Base-by-base conservation (phyloP, 352 stramenopile genomes). In the Stramenopiles sp. region DNA sequence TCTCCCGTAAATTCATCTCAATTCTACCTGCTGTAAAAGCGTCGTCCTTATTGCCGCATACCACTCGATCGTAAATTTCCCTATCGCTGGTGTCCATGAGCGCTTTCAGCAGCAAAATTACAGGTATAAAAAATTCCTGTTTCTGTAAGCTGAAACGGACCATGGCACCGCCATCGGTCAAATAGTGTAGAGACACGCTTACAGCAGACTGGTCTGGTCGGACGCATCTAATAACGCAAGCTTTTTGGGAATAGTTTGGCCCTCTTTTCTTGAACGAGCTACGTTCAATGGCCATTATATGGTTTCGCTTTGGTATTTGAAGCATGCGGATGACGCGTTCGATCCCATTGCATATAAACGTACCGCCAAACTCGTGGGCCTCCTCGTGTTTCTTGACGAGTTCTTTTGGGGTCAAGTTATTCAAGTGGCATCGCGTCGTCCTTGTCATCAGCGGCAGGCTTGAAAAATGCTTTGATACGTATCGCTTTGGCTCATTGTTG, bases 331-430 rank as follows among this genome's bases (percentile, higher is more conserved):
- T 94, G 81, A 96, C 96, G 81, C 96, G 91, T 88, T 99, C 97
- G 87, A 99, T 98, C 32, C 97, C 97, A 86, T 97, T 98, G 84
- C 98, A 96, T 82, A 99, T 97, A 83, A 99, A 99, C 84, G 99
- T 99, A 67, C 96, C 96, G 76, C 97, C 97, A 88, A 98, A 95
- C 84, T 99, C 96, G 81, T 95, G 97, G 81, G 93, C 90, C 85
- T 99, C 94, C 87, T 98, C 91, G 7, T 89, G 84, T 75, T 85
- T 86, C 82, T 92, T 84, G 4, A 98, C 90, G 29, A 98, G 87
- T 82, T 98, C 86, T 0, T 86, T 83, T 0, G 94, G 92, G 30
- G 85, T 86, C 80, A 97, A 89, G 0, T 88, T 89, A 75, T 91
- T 85, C 32, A 99, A 88, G 86, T 99, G 95, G 88, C 96, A 99